Evolutionary conservation across 2,329 filamentous ascomycete genomes (phyloP).

Genomic region (Ascochyta viciae-villosae): DNA sequence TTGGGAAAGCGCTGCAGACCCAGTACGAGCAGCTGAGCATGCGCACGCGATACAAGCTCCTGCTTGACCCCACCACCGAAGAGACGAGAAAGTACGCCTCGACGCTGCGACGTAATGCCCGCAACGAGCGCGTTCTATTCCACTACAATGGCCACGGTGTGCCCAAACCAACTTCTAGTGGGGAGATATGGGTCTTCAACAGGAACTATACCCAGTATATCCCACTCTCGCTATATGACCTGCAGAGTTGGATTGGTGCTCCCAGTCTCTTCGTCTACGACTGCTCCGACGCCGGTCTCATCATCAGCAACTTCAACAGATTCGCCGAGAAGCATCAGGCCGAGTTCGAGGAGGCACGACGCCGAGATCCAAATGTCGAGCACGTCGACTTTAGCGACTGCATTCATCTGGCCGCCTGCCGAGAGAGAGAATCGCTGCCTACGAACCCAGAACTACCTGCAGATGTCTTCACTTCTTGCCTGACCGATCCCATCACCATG

Average conservation of each 20-base stretch:
- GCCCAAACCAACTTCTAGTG: slow-evolving; percentile 91
- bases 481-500: slow-evolving; percentile 98
- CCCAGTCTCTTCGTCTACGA: slow-evolving; percentile 98
- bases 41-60: slow-evolving; percentile 96
- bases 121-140: slow-evolving; percentile 94
- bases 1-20: slow-evolving; percentile 92
- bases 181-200: slow-evolving; percentile 99
- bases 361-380: slow-evolving; percentile 74
- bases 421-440: slow-evolving; percentile 87
- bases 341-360: slow-evolving; percentile 79
- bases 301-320: slow-evolving; percentile 91
- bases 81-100: slow-evolving; percentile 97
- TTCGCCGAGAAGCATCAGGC: slow-evolving; percentile 95
- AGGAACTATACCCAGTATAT: slow-evolving; percentile 99
- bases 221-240: slow-evolving; percentile 90
- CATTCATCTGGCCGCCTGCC: slow-evolving; percentile 92
- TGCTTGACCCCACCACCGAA: slow-evolving; percentile 93
- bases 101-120: slow-evolving; percentile 87
- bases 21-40: slow-evolving; percentile 97
- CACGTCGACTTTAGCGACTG: slow-evolving; percentile 76
- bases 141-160: slow-evolving; percentile 99
- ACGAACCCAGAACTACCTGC: slow-evolving; percentile 93
- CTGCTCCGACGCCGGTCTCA: slow-evolving; percentile 94
- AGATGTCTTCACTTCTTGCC: slow-evolving; percentile 92
- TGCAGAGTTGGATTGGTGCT: slow-evolving; percentile 94